Conservation (phyloP, 139 green algal species). For the Micromonas pusilla region DNA sequence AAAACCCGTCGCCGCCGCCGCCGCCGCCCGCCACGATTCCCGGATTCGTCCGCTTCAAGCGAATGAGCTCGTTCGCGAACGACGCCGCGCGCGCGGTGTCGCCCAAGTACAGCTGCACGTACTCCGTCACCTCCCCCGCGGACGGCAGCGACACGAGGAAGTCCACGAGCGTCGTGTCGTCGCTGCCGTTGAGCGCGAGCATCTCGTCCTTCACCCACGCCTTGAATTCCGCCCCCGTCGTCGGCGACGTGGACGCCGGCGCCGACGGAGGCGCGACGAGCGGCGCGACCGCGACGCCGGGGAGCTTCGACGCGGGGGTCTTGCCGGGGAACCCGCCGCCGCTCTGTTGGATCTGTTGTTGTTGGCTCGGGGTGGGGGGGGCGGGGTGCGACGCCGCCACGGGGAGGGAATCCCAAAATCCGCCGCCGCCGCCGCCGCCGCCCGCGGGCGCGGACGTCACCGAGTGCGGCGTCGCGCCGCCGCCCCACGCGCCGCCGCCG, state of each 20-base stretch:
- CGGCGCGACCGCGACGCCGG: neutral
- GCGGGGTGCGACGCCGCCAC: neutral
- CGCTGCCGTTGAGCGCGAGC: conserved; percentile 45
- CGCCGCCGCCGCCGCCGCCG: neutral
- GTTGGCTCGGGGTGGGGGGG: neutral
- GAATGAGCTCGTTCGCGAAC: conserved; percentile 79
- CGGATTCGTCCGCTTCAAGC: conserved; percentile 51
- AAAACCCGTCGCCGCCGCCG: neutral
- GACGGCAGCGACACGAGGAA: conserved; percentile 57
- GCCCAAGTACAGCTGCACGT: conserved; percentile 58
- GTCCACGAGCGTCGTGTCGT: conserved; percentile 64
- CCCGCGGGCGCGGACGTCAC: neutral
- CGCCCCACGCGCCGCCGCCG: conserved; percentile 1
- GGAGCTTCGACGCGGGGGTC: neutral
- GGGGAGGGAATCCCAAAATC: neutral
- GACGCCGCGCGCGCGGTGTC: conserved; percentile 45
- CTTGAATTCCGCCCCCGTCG: conserved; percentile 27
- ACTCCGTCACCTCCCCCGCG: conserved; percentile 68
- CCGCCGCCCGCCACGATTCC: neutral
- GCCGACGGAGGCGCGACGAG: neutral
- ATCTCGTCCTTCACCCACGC: conserved; percentile 56
- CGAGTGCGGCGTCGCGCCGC: neutral
- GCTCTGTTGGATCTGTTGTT: neutral
- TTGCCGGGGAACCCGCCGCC: neutral
- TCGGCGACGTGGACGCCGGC: neutral